Percentiles rank a stretch among this genome's conserved stretches.
Conservation (phyloP, 805 yeast species). For the Blastobotrys muscicola region DNA sequence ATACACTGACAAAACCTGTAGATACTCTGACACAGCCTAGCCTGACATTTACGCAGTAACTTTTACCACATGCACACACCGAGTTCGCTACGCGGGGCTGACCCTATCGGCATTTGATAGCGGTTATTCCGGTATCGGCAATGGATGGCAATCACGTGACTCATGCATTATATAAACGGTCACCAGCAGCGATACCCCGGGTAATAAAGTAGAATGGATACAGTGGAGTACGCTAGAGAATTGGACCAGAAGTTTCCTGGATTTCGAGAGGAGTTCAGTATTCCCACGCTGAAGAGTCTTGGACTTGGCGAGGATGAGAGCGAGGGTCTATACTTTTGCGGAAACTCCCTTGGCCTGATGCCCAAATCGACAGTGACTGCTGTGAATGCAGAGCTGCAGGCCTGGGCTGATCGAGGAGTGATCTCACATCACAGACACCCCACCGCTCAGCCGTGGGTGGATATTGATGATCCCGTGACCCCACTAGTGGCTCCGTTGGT, state of each 20-base stretch:
- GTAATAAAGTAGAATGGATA: background rate
- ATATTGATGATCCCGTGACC: conserved; percentile 68
- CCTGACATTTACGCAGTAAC: too few species aligned
- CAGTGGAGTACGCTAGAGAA: conserved; percentile 10
- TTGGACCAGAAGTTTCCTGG: conserved; percentile 36
- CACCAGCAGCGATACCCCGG: background rate
- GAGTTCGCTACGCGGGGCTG: too few species aligned
- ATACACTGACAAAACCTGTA: too few species aligned
- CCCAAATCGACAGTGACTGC: conserved; percentile 54
- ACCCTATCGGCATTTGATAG: too few species aligned
- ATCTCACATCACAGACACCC: conserved; percentile 60
- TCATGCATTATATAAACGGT: background rate
- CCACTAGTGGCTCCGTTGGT: conserved; percentile 63
- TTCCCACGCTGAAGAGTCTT: conserved; percentile 60
- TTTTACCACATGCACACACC: too few species aligned
- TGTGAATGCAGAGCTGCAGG: conserved; percentile 58
- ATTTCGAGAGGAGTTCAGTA: conserved; percentile 39
- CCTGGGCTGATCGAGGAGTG: conserved; percentile 77
- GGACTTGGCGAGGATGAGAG: conserved; percentile 29
- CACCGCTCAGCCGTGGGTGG: conserved; percentile 63
- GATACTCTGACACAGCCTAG: too few species aligned
- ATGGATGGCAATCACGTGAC: too few species aligned
- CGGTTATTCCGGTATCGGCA: too few species aligned
- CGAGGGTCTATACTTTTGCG: conserved; percentile 61
- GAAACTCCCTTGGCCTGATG: conserved; percentile 91